A percentile compares a stretch with the other conserved stretches of the same genome.
These are phyloP conservation scores for Dittrichia graveolens DNA, from an alignment of 129 eudicot genomes.

Conservation along the genomic window DNA sequence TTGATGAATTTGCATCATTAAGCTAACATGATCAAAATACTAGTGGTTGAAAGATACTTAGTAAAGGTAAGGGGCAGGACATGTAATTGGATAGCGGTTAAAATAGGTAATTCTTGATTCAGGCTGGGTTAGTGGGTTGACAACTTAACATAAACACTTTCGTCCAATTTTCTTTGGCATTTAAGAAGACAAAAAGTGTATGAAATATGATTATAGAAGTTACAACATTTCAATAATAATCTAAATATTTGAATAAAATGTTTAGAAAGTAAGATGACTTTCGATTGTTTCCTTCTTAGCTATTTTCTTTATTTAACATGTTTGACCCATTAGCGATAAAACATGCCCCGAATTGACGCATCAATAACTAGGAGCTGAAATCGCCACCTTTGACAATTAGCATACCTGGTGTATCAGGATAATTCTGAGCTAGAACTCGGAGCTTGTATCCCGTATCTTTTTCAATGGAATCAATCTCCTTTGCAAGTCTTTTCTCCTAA, in stretches of 20 bases:
- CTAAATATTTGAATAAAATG: not conserved
- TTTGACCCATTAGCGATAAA: not conserved
- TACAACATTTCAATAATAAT: not conserved
- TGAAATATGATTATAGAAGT: too few species aligned
- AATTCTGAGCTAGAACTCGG: constrained; percentile 95
- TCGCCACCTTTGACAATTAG: not conserved
- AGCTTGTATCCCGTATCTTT: constrained; percentile 90
- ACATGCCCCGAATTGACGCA: not conserved
- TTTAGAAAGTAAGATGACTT: not conserved
- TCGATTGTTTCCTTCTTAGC: not conserved
- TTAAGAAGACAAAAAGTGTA: too few species aligned
- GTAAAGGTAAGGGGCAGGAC: not conserved
- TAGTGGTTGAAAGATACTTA: not conserved
- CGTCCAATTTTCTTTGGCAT: too few species aligned
- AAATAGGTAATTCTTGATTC: not conserved
- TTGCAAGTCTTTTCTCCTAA: constrained; percentile 77
- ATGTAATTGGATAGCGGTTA: not conserved
- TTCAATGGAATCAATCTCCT: constrained; percentile 73
- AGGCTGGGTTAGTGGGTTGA: too few species aligned
- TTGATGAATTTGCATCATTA: not conserved
- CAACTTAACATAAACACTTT: too few species aligned
- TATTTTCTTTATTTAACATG: not conserved
- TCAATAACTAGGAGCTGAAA: not conserved
- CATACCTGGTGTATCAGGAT: constrained; percentile 95
- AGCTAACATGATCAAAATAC: constrained; percentile 13